Base-by-base conservation (phyloP, 768 basidiomycete species). In the Gyrodon lividus region DNA sequence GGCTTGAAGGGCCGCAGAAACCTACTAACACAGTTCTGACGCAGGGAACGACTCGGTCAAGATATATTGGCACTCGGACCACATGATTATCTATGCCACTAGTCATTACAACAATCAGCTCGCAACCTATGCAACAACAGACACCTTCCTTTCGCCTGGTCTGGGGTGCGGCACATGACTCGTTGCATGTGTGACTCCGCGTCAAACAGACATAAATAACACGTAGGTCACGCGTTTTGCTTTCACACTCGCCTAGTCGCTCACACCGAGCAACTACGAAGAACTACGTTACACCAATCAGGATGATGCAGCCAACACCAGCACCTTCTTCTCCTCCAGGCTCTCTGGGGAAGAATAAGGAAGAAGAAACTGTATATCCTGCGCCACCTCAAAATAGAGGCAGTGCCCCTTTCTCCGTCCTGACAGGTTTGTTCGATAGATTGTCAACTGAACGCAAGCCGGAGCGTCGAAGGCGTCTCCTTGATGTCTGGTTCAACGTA, bases 401-500 rank as follows among this genome's bases (percentile, higher is more conserved):
- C 39, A 86, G 80, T 52, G 81, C 85, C 34, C 88, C 87, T 9
- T 89, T 91, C 61, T 75, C 76, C 26, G 77, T 87, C 30, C 75
- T 91, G 3, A 78, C 76, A 3, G 78, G 78, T 6, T 75, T 97
- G 35, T 94, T 94, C 72, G 82, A 87, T 56, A 86, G 81, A 59
- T 70, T 96, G 6, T 80, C 86, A 52, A 75, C 67, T 38, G 89
- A 92, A 65, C 76, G 82, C 52, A 89, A 87, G 64, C 83, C 83
- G 34, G 88, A 91, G 12, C 81, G 84, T 60, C 74, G 89, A 53
- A 80, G 79, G 55, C 87, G 80, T 61, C 71, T 86, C 5, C 66
- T 97, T n/a, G 72, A 74, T 41, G 73, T 77, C 14, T 95, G 93
- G 89, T 92, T 95, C 62, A 82, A 78, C 51, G 92, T 93, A 77